Conservation (phyloP, 2,329 filamentous ascomycete species). For the Colletotrichum ledebouriae region DNA sequence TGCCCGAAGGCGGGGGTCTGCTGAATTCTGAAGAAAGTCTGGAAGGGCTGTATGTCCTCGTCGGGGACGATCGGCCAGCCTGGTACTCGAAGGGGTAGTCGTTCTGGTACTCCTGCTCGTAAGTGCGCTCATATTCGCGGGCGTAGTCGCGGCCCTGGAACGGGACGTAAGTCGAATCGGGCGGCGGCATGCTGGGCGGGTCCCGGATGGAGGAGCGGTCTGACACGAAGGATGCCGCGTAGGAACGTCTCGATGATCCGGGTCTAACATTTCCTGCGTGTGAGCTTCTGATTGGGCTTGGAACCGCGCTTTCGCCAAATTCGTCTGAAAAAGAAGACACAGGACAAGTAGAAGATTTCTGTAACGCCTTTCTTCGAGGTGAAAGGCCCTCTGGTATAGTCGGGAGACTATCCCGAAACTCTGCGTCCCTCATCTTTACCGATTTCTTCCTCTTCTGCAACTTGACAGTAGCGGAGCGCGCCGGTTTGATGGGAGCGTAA, state of each 20-base stretch:
- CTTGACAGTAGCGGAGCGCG: constrained; percentile 60
- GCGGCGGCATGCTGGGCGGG: constrained; percentile 70
- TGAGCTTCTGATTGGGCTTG: constrained; percentile 59
- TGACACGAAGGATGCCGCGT: constrained; percentile 67
- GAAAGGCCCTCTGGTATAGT: constrained; percentile 66
- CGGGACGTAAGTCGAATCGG: constrained; percentile 73
- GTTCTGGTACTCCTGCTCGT: constrained; percentile 41
- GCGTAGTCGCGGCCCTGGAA: constrained; percentile 62
- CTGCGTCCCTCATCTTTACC: constrained; percentile 48
- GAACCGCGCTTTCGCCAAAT: constrained; percentile 38
- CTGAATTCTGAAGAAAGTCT: constrained; percentile 71
- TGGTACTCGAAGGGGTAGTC: constrained; percentile 39
- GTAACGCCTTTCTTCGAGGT: constrained; percentile 56
- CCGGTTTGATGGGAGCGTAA: constrained; percentile 43
- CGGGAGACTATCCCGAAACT: constrained; percentile 59
- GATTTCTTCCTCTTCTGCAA: constrained; percentile 59
- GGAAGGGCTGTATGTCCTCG: constrained; percentile 71
- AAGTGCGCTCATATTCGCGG: constrained; percentile 48
- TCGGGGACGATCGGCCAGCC: constrained; percentile 59
- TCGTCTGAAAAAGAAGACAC: constrained; percentile 41
- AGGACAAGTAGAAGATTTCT: constrained; percentile 50
- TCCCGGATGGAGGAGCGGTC: constrained; percentile 67
- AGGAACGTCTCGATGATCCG: constrained; percentile 60
- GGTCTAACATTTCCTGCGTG: constrained; percentile 58
- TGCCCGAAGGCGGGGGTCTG: constrained; percentile 77